phyloP scores from a whole-genome alignment of 208 protist genomes.

The Leishmania mexicana region DNA sequence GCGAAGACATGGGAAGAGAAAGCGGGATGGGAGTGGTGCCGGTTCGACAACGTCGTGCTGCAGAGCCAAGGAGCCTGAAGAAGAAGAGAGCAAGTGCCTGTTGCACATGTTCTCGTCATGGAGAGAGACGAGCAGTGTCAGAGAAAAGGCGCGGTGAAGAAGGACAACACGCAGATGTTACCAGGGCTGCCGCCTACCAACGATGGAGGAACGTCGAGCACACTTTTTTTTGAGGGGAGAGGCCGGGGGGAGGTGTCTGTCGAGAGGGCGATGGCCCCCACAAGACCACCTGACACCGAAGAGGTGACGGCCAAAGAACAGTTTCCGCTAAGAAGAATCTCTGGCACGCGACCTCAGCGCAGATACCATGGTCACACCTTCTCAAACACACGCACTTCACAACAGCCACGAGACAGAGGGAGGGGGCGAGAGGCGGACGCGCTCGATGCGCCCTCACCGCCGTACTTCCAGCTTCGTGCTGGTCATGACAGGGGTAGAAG shows the following conservation, averaged over 20 bases:
- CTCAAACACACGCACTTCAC: neutral
- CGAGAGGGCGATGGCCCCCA: too few relatives aligned
- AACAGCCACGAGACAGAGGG: neutral
- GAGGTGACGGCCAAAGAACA: neutral
- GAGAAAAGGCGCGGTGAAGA: neutral
- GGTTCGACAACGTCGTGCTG: neutral
- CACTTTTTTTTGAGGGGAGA: neutral
- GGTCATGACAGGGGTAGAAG: neutral
- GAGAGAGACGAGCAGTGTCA: neutral
- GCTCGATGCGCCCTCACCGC: neutral
- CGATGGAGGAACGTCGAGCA: neutral
- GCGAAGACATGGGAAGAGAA: neutral
- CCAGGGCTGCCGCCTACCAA: neutral
- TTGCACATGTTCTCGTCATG: neutral
- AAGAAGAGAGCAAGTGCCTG: neutral
- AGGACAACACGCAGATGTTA: neutral
- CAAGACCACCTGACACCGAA: neutral
- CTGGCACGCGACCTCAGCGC: neutral
- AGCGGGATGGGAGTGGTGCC: neutral
- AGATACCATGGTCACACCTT: neutral
- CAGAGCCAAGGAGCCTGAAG: neutral
- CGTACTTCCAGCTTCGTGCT: neutral
- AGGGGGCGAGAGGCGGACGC: neutral
- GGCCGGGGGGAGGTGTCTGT: too few relatives aligned
- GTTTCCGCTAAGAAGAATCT: neutral